Percentiles rank a stretch among this genome's conserved stretches.
These are phyloP conservation scores for Medicago arabica DNA, from an alignment of 306 rosid species.

Conservation along the genomic window DNA sequence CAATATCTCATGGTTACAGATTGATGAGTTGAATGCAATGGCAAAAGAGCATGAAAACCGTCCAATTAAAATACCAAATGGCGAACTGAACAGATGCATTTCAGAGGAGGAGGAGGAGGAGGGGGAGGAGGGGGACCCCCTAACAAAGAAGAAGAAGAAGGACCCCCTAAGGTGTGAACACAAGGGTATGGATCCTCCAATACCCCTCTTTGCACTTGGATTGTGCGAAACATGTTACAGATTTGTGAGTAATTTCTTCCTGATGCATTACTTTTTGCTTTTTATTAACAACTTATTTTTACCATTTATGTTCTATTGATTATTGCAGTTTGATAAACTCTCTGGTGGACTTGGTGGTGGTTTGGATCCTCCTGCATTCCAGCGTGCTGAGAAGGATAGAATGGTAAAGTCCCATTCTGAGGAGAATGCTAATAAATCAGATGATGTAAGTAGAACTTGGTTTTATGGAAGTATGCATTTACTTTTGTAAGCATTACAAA, in stretches of 20 bases:
- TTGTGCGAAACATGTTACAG: constrained; percentile 76
- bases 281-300: neutral
- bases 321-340: constrained; percentile 65
- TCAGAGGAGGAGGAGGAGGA: constrained; percentile 20
- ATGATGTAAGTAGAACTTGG: constrained; percentile 42
- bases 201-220: constrained; percentile 70
- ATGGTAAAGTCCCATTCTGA: constrained; percentile 42
- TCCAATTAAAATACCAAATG: constrained; percentile 37
- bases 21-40: constrained; percentile 57
- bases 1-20: constrained; percentile 41
- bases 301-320: constrained; percentile 29
- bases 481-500: neutral
- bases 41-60: constrained; percentile 52
- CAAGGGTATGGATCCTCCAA: constrained; percentile 17
- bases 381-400: constrained; percentile 83
- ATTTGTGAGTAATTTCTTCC: constrained; percentile 58
- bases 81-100: constrained; percentile 37
- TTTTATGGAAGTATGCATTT: constrained; percentile 26
- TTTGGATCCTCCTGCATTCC: constrained; percentile 92
- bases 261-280: constrained; percentile 1
- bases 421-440: constrained; percentile 37
- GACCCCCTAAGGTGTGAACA: constrained; percentile 33
- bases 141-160: neutral
- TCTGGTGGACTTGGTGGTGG: constrained; percentile 93
- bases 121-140: neutral